Evolutionary conservation across 257 asterid genomes (phyloP), one percentile per base, ranked within the genome.

Genomic region (Ilex aquifolium): DNA sequence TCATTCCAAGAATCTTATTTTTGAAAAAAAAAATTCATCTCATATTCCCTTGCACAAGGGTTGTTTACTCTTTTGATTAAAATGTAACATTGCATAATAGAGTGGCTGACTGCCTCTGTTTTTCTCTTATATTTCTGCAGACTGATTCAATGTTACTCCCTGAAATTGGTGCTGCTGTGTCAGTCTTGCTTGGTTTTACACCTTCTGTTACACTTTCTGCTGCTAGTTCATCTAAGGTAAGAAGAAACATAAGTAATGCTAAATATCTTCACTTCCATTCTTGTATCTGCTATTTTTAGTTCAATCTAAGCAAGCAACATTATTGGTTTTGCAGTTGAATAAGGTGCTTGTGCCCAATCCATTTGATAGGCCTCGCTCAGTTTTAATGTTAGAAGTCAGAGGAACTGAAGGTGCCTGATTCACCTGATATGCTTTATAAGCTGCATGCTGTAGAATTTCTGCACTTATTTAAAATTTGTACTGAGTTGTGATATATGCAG

Each of bases 301-400:
- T 14, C 32, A 52, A n/a, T 10, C n/a, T 44, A 39, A 49, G 14
- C 10, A 32, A 21, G 36, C 30, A 12, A 7, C 8, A 36, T 36
- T 7, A 7, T 36, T 36, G 42, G 54, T 75, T 49, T 73, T 84
- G 73, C 83, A 93, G 99, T 81, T 93, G 66, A 87, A 90, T 57
- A 85, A 90, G 79, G 94, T 93, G 66, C 91, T 93, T 15, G 40
- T 55, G 77, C 99, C 97, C 59, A 93, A 87, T 73, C 99, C 97
- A 17, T 93, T 93, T 64, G 80, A 90, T 80, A 81, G 88, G 77
- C 99, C 99, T 40, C 85, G 67, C 72, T 84, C 96, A 76, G 73
- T 85, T 61, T 72, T 93, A 66, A 70, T 85, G 71, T 83, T 90
- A 36, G 97, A 90, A 80, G 88, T 90, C 67, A 55, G 87, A 7